These are phyloP conservation scores for Cutaneotrichosporon sp. DNA, from an alignment of 1,284 basidiomycete genomes.

Conservation along the genomic window DNA sequence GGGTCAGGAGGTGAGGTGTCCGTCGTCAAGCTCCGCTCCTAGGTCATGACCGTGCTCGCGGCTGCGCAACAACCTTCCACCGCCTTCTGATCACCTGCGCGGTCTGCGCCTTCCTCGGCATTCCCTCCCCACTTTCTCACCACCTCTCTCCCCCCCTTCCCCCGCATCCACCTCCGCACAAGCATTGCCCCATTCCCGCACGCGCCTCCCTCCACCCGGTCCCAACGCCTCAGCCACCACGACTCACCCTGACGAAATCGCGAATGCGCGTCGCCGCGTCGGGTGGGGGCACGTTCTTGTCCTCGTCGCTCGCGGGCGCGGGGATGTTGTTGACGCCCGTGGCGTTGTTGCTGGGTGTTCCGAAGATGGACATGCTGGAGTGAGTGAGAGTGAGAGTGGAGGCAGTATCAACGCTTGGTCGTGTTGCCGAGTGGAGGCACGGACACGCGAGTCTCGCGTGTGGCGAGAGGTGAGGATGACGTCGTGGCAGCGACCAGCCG, in stretches of 20 bases:
- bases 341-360: conserved; percentile 10
- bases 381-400: conserved; percentile 3
- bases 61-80: too few species aligned
- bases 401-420: not conserved
- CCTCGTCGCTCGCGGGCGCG: conserved; percentile 36
- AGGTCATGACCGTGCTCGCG: too few species aligned
- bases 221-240: too few species aligned
- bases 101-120: too few species aligned
- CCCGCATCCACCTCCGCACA: too few species aligned
- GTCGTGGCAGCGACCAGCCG: not conserved
- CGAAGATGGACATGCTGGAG: conserved; percentile 4
- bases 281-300: conserved; percentile 40
- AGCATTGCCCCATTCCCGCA: not conserved
- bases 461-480: not conserved
- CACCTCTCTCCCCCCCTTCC: too few species aligned
- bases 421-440: not conserved
- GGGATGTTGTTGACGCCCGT: conserved; percentile 44
- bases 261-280: conserved; percentile 41
- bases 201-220: not conserved
- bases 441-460: not conserved
- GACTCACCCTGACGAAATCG: conserved; percentile 46
- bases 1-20: too few species aligned
- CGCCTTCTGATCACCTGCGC: too few species aligned
- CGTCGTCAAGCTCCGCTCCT: too few species aligned
- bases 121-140: too few species aligned